Conservation (phyloP, 164 flowering plant genomes). For the Magnolia sinica region DNA sequence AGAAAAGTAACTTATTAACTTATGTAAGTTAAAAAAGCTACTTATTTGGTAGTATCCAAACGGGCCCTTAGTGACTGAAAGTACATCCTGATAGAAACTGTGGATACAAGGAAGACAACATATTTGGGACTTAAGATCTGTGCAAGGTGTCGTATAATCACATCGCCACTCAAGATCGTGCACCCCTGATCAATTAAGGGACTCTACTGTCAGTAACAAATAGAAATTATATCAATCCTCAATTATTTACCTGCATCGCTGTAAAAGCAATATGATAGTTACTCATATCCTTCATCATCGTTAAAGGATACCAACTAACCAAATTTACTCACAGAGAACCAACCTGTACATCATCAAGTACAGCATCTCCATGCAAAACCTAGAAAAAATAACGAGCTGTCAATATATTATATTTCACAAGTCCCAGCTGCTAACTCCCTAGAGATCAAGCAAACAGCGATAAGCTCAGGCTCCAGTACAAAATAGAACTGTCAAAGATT, state of each 20-base stretch:
- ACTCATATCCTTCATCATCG: background rate
- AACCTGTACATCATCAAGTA: constrained; percentile 72
- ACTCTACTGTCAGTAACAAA: constrained; percentile 12
- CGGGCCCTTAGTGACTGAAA: background rate
- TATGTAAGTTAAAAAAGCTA: too few species aligned
- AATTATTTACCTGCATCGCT: background rate
- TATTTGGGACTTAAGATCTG: constrained; percentile 66
- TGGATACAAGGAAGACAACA: constrained; percentile 98
- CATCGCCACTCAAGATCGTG: constrained; percentile 97
- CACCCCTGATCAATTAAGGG: constrained; percentile 59
- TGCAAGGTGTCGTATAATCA: constrained; percentile 87
- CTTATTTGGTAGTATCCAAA: background rate
- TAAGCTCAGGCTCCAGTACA: background rate
- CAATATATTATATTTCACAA: constrained; percentile 2
- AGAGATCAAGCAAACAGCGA: background rate
- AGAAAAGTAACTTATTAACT: too few species aligned
- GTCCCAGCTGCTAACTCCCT: background rate
- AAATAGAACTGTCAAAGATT: too few species aligned
- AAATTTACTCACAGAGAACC: constrained; percentile 9
- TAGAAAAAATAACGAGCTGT: constrained; percentile 23
- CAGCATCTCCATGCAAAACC: constrained; percentile 99
- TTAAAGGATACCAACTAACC: background rate
- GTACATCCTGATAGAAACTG: background rate
- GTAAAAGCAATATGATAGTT: background rate
- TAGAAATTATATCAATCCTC: background rate